These are phyloP conservation scores for Dacryopinax primogenitus DNA, from an alignment of 768 basidiomycete species.

Conservation along the genomic window DNA sequence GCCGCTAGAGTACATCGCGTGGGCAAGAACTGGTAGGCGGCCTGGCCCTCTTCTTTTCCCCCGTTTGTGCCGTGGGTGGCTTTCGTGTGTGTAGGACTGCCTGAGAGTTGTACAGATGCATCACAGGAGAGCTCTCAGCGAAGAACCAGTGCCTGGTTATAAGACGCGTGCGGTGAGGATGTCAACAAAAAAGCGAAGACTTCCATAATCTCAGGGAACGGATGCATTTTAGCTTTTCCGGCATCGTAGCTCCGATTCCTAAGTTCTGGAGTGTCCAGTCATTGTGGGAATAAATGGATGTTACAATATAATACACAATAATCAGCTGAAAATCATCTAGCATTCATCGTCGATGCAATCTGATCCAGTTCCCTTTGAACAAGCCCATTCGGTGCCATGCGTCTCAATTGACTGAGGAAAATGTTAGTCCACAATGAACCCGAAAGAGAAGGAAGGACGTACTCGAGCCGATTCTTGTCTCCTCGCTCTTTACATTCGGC, in stretches of 20 bases:
- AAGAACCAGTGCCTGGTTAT: not conserved
- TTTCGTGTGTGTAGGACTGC: too few relatives aligned
- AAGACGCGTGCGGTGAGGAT: not conserved
- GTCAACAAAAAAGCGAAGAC: not conserved
- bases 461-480: constrained; percentile 78
- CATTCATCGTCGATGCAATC: constrained; percentile 21
- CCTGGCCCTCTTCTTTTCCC: too few relatives aligned
- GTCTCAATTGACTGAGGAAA: constrained; percentile 49
- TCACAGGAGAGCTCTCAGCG: constrained; percentile 23
- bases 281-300: not conserved
- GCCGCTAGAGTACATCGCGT: too few relatives aligned
- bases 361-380: constrained; percentile 56
- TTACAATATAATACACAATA: not conserved
- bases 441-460: constrained; percentile 28
- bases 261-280: too few relatives aligned
- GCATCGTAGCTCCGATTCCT: not conserved
- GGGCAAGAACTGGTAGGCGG: too few relatives aligned
- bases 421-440: constrained; percentile 11
- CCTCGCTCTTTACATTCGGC: constrained; percentile 80
- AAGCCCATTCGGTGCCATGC: constrained; percentile 66
- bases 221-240: constrained; percentile 1
- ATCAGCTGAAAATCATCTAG: not conserved
- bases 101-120: constrained; percentile 98
- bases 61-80: too few relatives aligned
- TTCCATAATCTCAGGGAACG: not conserved